These are phyloP conservation scores for Wickerhamiella occidentalis DNA, from an alignment of 805 yeast genomes.

Conservation along the genomic window DNA sequence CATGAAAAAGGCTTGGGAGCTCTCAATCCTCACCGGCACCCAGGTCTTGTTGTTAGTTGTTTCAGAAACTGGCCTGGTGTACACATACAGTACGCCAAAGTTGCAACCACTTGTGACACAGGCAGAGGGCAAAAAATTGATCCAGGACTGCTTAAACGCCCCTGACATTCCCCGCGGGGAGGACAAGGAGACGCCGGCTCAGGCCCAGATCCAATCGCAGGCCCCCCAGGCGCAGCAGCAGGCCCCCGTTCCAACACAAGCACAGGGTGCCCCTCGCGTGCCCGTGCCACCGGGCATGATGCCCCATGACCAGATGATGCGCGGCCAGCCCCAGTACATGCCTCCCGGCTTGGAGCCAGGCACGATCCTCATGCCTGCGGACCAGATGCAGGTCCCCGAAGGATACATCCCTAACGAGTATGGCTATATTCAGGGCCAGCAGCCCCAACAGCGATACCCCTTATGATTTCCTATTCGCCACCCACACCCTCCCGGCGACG, in stretches of 20 bases:
- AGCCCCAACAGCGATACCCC: conserved; percentile 13
- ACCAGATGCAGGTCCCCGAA: conserved; percentile 11
- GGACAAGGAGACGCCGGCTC: conserved; percentile 19
- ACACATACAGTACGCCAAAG: conserved; percentile 98
- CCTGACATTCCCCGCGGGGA: conserved; percentile 60
- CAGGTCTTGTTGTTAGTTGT: conserved; percentile 91
- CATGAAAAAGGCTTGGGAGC: conserved; percentile 98
- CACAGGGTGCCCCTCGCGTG: conserved; percentile 5
- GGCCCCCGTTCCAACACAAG: conserved; percentile 8
- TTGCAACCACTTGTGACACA: conserved; percentile 95
- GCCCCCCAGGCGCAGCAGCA: conserved; percentile 23
- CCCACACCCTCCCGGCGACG: not conserved
- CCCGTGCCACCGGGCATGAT: conserved; percentile 1
- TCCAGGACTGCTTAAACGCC: conserved; percentile 93
- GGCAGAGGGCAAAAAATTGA: conserved; percentile 91
- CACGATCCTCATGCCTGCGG: conserved; percentile 8
- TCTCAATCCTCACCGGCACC: conserved; percentile 92
- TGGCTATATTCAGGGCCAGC: conserved; percentile 14
- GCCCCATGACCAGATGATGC: conserved; percentile 8
- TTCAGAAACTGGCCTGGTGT: conserved; percentile 95
- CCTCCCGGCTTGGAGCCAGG: conserved; percentile 10
- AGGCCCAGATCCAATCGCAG: not conserved
- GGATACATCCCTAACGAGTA: conserved; percentile 15
- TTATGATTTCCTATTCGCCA: not conserved
- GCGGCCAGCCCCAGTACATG: conserved; percentile 8